Base-by-base conservation (phyloP, 192 early-diverging fungal genomes). In the Chytriomyces sp. region DNA sequence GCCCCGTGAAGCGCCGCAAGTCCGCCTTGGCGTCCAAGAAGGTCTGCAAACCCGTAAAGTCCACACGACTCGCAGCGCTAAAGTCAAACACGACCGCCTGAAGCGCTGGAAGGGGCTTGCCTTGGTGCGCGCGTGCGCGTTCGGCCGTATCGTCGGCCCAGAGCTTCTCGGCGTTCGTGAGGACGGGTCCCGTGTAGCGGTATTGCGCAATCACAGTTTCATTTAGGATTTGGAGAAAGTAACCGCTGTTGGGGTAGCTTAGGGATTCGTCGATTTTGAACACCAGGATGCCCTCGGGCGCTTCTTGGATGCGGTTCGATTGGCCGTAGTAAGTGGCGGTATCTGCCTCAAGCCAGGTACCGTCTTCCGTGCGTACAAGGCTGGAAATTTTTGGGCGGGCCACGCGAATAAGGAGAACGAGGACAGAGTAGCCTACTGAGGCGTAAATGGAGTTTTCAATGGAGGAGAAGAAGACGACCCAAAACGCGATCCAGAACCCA, bases 371-470 rank as follows among this genome's bases (percentile, higher is more conserved):
- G 44, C 73, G 75, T 7, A 44, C 66, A 4, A 93, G 74, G 25
- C 81, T 36, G 8, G 79, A 72, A 65, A 83, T 78, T 37, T 80
- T 71, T 32, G 93, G 91, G 10, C 89, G 83, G 41, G 96, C 92
- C 37, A 93, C 76, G 31, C 93, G 86, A 75, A 90, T 84, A 17
- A 98, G 82, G n/a, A 94, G 79, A 36, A 98, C 79, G 0, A 91
- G 72, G 10, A 89, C 80, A 0, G 94, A 89, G 52, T 91, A 81
- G 2, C 72, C 88, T 4, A 94, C 89, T 8, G 91, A 85, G 8
- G 88, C 80, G 70, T 93, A 94, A 63, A 98, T 93, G 62, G 89
- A 91, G 31, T 80, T 88, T 78, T 94, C 91, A 54, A 93, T 89
- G 65, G 81, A 81, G 36, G 80, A 75, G 77, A 92, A 85, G 36